These are phyloP conservation scores for Xanthoconium separans DNA, from an alignment of 1,284 basidiomycete genomes.

Conservation along the genomic window DNA sequence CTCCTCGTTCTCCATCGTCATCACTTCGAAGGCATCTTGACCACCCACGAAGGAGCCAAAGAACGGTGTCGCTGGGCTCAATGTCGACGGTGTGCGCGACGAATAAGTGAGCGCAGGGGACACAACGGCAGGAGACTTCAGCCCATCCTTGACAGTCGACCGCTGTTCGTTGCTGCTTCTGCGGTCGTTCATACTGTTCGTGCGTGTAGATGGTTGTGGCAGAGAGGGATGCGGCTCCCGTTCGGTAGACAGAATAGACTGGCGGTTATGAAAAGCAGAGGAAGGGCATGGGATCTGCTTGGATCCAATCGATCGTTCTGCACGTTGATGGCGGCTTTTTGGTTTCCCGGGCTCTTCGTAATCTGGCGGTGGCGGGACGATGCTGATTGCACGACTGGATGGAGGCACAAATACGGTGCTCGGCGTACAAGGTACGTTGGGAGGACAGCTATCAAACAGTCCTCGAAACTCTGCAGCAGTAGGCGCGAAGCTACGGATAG, in stretches of 20 bases:
- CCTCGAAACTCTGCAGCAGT: conserved; percentile 3
- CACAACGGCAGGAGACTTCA: conserved; percentile 45
- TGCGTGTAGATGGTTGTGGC: conserved; percentile 14
- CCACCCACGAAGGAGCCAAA: conserved; percentile 36
- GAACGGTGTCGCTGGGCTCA: conserved; percentile 63
- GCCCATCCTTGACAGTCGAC: conserved; percentile 17
- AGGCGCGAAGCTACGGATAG: conserved; percentile 4
- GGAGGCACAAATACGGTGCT: conserved; percentile 21
- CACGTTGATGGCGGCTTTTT: conserved; percentile 16
- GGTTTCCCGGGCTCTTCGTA: conserved; percentile 37
- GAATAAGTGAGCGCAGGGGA: conserved; percentile 63
- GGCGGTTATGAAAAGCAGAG: conserved; percentile 9
- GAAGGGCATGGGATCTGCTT: conserved; percentile 3
- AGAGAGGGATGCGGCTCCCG: conserved; percentile 15
- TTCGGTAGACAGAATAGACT: conserved; percentile 6
- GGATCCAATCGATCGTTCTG: conserved; percentile 5
- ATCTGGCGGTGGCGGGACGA: conserved; percentile 32
- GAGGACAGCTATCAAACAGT: neutral
- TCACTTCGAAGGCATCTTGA: conserved; percentile 30
- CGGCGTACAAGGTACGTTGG: neutral
- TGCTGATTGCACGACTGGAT: conserved; percentile 30
- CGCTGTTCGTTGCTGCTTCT: conserved; percentile 9
- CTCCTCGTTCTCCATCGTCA: conserved; percentile 25
- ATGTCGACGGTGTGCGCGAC: conserved; percentile 55
- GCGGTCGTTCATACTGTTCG: conserved; percentile 7